phyloP scores from a whole-genome alignment of 139 green algal genomes.

The Zygnema circumcarinatum region DNA sequence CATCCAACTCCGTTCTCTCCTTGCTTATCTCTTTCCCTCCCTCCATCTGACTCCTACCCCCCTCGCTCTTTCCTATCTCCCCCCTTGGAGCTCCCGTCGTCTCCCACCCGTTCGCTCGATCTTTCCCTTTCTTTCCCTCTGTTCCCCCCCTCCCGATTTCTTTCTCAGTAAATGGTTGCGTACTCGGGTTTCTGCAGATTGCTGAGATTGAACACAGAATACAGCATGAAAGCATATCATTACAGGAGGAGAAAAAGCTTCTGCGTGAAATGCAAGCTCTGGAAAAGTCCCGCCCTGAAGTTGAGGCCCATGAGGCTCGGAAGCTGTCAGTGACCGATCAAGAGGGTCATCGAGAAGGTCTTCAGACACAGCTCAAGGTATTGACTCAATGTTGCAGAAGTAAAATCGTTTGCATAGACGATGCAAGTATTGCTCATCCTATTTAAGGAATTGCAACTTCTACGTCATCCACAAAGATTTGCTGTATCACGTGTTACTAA shows the following conservation, averaged over 20 bases:
- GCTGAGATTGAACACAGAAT: constrained; percentile 52
- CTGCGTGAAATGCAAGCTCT: constrained; percentile 51
- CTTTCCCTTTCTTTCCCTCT: too few relatives aligned
- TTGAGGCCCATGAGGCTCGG: constrained; percentile 34
- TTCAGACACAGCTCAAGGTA: constrained; percentile 56
- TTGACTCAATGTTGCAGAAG: neutral
- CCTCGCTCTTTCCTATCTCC: too few relatives aligned
- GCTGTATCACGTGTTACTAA: neutral
- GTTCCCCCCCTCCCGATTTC: too few relatives aligned
- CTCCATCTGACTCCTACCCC: too few relatives aligned
- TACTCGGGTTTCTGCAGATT: constrained; percentile 33
- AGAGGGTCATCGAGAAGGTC: constrained; percentile 30
- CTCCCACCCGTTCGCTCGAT: too few relatives aligned
- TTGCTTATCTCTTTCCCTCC: neutral
- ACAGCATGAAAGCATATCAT: constrained; percentile 53
- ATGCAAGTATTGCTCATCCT: neutral
- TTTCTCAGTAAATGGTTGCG: too few relatives aligned
- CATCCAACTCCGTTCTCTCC: constrained; percentile 4
- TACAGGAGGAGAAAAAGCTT: constrained; percentile 56
- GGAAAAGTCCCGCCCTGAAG: constrained; percentile 36
- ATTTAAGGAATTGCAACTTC: neutral
- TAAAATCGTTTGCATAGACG: neutral
- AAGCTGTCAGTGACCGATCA: constrained; percentile 4
- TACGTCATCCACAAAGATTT: neutral
- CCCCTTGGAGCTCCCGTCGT: too few relatives aligned